Evolutionary conservation across 192 early-diverging fungal species (phyloP).

Genomic region (Jimgerdemannia lactiflua): DNA sequence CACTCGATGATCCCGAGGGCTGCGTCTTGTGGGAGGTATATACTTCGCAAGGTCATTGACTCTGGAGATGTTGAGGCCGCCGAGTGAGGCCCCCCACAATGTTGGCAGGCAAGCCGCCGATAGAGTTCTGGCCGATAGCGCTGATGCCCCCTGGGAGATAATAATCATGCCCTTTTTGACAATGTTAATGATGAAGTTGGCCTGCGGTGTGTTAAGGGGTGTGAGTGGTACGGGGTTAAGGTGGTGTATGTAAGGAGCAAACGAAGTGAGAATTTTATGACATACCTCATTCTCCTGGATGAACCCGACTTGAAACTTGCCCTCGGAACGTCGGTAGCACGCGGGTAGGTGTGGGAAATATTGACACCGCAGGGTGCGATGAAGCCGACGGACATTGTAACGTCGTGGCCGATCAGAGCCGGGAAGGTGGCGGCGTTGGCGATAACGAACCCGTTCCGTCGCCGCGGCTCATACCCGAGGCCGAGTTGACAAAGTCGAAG

Average conservation of each 20-base stretch:
- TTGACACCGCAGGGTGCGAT: slow-evolving; percentile 18
- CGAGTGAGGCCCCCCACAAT: slow-evolving; percentile 4
- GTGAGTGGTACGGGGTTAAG: too few relatives aligned
- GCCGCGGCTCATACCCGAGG: slow-evolving; percentile 1
- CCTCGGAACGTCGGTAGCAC: slow-evolving; percentile 17
- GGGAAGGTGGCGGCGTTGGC: slow-evolving; percentile 15
- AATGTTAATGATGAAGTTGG: slow-evolving; percentile 1
- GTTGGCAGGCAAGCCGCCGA: slow-evolving; percentile 12
- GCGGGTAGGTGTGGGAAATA: slow-evolving; percentile 17
- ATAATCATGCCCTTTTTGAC: slow-evolving; percentile 9
- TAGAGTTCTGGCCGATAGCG: slow-evolving; percentile 12
- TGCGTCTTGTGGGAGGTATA: too few relatives aligned
- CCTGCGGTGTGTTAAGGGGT: too few relatives aligned
- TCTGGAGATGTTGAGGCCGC: neutral
- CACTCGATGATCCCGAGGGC: too few relatives aligned
- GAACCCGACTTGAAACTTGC: slow-evolving; percentile 16
- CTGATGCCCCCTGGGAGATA: slow-evolving; percentile 14
- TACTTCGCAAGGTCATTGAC: too few relatives aligned
- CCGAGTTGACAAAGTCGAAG: slow-evolving; percentile 14
- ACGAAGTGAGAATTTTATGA: too few relatives aligned
- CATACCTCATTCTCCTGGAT: slow-evolving; percentile 6
- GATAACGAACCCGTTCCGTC: slow-evolving; percentile 9
- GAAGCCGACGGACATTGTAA: slow-evolving; percentile 15
- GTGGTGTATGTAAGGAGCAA: too few relatives aligned
- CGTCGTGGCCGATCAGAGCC: slow-evolving; percentile 13